These are phyloP conservation scores for Pisolithus thermaeus DNA, from an alignment of 1,284 basidiomycete species.

Conservation along the genomic window DNA sequence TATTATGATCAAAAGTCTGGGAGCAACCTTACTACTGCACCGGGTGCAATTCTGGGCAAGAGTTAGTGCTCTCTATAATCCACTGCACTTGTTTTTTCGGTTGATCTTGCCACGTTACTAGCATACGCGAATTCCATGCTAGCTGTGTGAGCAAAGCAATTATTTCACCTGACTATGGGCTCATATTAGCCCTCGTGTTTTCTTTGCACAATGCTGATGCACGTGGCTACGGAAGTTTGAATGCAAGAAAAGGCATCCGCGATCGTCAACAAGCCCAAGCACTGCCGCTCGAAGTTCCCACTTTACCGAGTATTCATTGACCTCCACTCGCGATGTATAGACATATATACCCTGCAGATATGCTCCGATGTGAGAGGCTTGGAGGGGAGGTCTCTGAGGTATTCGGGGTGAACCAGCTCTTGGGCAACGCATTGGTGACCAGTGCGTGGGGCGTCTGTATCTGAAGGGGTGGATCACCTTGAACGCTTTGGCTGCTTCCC, in stretches of 20 bases:
- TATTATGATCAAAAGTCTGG: conserved; percentile 1
- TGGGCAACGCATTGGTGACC: conserved; percentile 43
- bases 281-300: too few relatives aligned
- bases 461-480: too few relatives aligned
- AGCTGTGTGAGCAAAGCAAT: conserved; percentile 12
- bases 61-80: conserved; percentile 8
- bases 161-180: not conserved
- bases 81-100: not conserved
- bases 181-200: conserved; percentile 7
- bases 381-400: too few relatives aligned
- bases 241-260: conserved; percentile 15
- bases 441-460: conserved; percentile 42
- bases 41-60: conserved; percentile 12
- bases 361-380: too few relatives aligned
- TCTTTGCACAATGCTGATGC: conserved; percentile 32
- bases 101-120: conserved; percentile 1
- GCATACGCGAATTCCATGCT: conserved; percentile 25
- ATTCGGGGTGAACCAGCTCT: too few relatives aligned
- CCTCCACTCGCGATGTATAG: too few relatives aligned
- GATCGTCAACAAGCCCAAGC: conserved; percentile 5
- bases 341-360: too few relatives aligned
- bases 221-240: conserved; percentile 7
- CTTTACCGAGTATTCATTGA: too few relatives aligned
- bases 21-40: conserved; percentile 6
- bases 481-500: conserved; percentile 30